These are phyloP conservation scores for Phialocephala sp. DNA, from an alignment of 2,329 filamentous ascomycete species.

Conservation along the genomic window DNA sequence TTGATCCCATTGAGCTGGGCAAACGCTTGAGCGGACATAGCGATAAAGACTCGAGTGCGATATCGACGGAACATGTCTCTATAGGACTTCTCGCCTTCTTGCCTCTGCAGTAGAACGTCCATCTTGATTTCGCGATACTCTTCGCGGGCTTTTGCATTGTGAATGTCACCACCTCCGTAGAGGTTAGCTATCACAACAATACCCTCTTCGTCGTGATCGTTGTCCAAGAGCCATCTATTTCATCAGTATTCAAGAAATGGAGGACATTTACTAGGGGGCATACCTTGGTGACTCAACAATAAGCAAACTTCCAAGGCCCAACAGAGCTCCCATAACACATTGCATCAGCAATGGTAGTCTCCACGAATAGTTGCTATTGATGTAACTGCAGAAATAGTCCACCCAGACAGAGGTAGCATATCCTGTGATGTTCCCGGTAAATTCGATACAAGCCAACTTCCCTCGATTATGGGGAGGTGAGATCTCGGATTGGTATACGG, in stretches of 20 bases:
- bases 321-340: slow-evolving; percentile 88
- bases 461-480: slow-evolving; percentile 96
- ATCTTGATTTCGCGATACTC: slow-evolving; percentile 99
- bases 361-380: slow-evolving; percentile 86
- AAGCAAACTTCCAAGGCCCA: slow-evolving; percentile 84
- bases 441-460: slow-evolving; percentile 96
- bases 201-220: slow-evolving; percentile 97
- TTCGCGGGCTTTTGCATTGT: slow-evolving; percentile 88
- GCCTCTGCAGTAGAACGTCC: slow-evolving; percentile 89
- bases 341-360: slow-evolving; percentile 89
- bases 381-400: slow-evolving; percentile 95
- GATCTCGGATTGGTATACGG: slow-evolving; percentile 93
- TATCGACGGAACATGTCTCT: slow-evolving; percentile 94
- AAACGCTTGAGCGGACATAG: slow-evolving; percentile 96
- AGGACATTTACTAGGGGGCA: slow-evolving; percentile 5
- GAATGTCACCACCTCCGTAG: slow-evolving; percentile 94
- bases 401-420: slow-evolving; percentile 98
- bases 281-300: slow-evolving; percentile 97
- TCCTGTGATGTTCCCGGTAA: slow-evolving; percentile 94
- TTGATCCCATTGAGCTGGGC: slow-evolving; percentile 99
- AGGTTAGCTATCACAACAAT: slow-evolving; percentile 98
- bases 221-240: slow-evolving; percentile 92
- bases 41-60: slow-evolving; percentile 90
- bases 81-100: slow-evolving; percentile 94
- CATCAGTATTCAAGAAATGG: slow-evolving; percentile 21